Percentiles rank a stretch among this genome's conserved stretches.
Evolutionary conservation across 2,329 filamentous ascomycete genomes (phyloP).

Genomic region (Penicillium sp.): DNA sequence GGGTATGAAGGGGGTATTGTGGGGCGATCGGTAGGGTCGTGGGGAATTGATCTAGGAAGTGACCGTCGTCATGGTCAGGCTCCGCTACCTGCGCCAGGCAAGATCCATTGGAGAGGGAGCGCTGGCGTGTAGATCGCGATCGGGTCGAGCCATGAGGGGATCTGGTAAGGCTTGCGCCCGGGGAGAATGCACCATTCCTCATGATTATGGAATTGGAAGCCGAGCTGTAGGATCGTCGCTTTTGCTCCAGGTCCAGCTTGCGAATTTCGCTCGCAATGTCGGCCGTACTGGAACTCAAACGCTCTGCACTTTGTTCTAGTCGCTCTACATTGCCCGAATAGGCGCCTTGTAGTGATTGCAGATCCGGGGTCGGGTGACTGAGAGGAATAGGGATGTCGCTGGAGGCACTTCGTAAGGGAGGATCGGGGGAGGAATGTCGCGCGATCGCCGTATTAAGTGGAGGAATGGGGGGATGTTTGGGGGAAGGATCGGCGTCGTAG

Average conservation of each 20-base stretch:
- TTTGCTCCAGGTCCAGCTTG: conserved; percentile 47
- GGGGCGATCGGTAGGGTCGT: conserved; percentile 7
- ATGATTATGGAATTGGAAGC: conserved; percentile 44
- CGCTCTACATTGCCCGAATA: conserved; percentile 52
- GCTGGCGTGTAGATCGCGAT: conserved; percentile 41
- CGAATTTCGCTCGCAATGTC: conserved; percentile 48
- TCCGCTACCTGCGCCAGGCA: conserved; percentile 43
- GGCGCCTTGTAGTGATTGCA: conserved; percentile 52
- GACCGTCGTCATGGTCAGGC: conserved; percentile 35
- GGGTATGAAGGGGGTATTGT: conserved; percentile 13
- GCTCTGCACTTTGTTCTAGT: conserved; percentile 50
- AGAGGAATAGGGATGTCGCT: conserved; percentile 45
- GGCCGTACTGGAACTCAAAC: conserved; percentile 46
- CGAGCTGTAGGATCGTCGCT: conserved; percentile 43
- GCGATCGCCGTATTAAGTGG: conserved; percentile 28
- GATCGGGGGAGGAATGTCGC: conserved; percentile 30
- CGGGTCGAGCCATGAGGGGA: conserved; percentile 45
- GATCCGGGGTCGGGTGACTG: conserved; percentile 50
- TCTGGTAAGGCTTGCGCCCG: conserved; percentile 30
- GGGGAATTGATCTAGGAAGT: conserved; percentile 21
- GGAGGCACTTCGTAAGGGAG: conserved; percentile 39
- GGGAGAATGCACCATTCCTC: conserved; percentile 43
- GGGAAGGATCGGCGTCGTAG: conserved; percentile 40
- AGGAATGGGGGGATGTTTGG: conserved; percentile 25
- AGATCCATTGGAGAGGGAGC: conserved; percentile 37